Conservation (phyloP, 73 alveolate genomes). For the Symbiodinium pilosum region DNA sequence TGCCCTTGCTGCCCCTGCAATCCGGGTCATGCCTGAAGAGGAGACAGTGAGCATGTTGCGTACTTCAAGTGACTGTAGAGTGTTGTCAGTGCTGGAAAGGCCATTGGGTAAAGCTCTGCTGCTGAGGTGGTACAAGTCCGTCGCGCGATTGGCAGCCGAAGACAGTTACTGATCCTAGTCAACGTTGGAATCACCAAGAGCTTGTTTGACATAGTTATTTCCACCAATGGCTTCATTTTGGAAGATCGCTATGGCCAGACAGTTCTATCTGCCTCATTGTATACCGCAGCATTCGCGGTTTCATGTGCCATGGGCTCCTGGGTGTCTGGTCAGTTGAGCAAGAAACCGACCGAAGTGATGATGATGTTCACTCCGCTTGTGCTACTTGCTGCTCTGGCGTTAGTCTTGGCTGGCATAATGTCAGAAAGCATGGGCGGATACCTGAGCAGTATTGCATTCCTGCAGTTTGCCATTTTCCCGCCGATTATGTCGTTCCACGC, state of each 20-base stretch:
- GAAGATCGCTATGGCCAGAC: not conserved
- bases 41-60: too few species aligned
- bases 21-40: too few species aligned
- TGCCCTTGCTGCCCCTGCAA: too few species aligned
- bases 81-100: too few species aligned
- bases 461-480: not conserved
- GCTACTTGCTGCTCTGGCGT: not conserved
- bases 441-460: not conserved
- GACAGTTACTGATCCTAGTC: not conserved
- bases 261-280: not conserved
- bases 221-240: not conserved
- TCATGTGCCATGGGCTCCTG: not conserved
- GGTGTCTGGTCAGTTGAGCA: not conserved
- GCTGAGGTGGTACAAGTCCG: not conserved
- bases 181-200: slow-evolving; percentile 10
- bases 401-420: not conserved
- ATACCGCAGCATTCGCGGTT: not conserved
- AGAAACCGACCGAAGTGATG: not conserved
- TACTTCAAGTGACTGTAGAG: too few species aligned
- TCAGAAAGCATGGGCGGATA: not conserved
- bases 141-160: not conserved
- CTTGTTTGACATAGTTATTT: not conserved
- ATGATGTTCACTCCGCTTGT: not conserved
- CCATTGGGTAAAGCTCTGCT: too few species aligned
- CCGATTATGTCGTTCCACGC: not conserved